Conservation (phyloP, 306 rosid species). For the Rosa rugosa region DNA sequence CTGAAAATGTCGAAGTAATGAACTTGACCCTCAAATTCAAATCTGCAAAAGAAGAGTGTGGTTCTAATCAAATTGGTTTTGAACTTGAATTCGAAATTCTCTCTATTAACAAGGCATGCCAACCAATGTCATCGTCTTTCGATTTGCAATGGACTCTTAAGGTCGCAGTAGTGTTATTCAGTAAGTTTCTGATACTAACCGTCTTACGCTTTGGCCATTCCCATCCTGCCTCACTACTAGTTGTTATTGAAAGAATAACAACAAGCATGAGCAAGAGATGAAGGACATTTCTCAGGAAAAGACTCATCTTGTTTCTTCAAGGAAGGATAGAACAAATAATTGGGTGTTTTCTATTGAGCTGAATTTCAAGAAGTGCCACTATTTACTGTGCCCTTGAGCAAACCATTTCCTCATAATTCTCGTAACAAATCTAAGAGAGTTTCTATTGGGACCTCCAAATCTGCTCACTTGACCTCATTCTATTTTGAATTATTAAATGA, state of each 20-base stretch:
- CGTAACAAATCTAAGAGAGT: too few relatives aligned
- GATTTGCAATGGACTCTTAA: conserved; percentile 1
- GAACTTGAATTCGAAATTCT: background rate
- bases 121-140: background rate
- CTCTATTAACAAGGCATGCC: background rate
- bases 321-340: background rate
- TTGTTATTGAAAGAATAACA: background rate
- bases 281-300: background rate
- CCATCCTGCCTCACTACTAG: background rate
- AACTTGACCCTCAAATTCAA: background rate
- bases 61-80: background rate
- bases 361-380: background rate
- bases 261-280: background rate
- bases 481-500: too few relatives aligned
- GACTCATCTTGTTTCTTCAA: background rate
- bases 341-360: background rate
- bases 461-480: too few relatives aligned
- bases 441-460: too few relatives aligned
- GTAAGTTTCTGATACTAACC: background rate
- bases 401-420: background rate
- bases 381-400: too few relatives aligned
- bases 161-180: background rate
- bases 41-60: conserved; percentile 1
- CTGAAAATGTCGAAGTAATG: background rate
- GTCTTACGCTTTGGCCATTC: background rate